A percentile compares a stretch with the other conserved stretches of the same genome.
Evolutionary conservation across 495 filamentous ascomycete genomes (phyloP).

Genomic region (Cryomyces antarcticus): DNA sequence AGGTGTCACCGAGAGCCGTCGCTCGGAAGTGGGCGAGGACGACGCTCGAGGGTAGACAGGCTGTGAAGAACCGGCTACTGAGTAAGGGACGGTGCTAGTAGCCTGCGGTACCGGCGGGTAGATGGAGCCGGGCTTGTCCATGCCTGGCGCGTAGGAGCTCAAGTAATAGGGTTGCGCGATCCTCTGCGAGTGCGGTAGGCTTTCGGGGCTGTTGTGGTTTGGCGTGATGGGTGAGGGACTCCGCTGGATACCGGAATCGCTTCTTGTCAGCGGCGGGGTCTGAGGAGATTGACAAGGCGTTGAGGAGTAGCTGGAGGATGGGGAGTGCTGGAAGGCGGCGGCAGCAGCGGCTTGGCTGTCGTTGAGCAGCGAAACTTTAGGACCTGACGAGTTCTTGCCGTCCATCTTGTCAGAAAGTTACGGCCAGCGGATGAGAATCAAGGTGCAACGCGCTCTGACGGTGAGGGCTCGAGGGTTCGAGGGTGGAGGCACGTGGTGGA

Average conservation of each 20-base stretch:
- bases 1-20: neutral
- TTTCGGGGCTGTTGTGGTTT: neutral
- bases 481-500: too few relatives aligned
- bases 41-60: neutral
- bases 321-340: constrained; percentile 9
- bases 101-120: constrained; percentile 11
- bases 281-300: constrained; percentile 17
- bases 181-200: too few relatives aligned
- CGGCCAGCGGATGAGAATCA: too few relatives aligned
- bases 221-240: constrained; percentile 20
- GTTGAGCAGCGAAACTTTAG: constrained; percentile 11
- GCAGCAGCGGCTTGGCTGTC: constrained; percentile 3
- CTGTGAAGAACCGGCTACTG: constrained; percentile 7
- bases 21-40: constrained; percentile 1
- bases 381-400: constrained; percentile 9
- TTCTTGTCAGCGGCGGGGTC: constrained; percentile 17
- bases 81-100: constrained; percentile 4
- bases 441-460: too few relatives aligned
- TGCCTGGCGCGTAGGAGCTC: too few relatives aligned
- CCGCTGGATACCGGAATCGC: constrained; percentile 12
- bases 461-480: too few relatives aligned
- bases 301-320: constrained; percentile 18
- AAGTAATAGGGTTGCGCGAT: too few relatives aligned
- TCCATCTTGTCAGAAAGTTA: constrained; percentile 4
- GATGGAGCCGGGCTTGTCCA: constrained; percentile 1